Evolutionary conservation across 225 moss, liverwort and hornwort species (phyloP).

Genomic region (Ulota crispa): DNA sequence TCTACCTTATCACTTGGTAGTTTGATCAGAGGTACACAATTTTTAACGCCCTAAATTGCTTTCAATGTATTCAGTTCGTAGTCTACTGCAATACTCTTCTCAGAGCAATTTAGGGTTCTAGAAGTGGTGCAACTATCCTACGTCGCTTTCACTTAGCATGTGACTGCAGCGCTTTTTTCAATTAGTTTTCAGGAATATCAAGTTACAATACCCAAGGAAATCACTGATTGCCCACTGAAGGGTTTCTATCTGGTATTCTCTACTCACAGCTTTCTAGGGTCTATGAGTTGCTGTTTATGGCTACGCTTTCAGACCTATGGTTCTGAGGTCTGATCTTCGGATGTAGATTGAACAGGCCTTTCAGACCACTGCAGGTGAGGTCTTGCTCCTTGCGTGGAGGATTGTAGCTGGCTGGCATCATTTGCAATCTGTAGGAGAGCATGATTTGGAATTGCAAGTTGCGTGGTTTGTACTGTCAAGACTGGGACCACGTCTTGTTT

Average conservation of each 20-base stretch:
- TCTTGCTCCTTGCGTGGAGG: background rate
- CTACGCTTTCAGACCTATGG: background rate
- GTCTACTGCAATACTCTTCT: background rate
- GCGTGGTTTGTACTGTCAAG: background rate
- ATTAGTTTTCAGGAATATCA: background rate
- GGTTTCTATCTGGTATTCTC: background rate
- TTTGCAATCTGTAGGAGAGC: constrained; percentile 6
- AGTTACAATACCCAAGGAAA: background rate
- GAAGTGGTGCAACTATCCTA: background rate
- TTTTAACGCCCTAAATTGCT: background rate
- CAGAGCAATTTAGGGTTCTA: background rate
- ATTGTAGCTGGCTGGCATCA: background rate
- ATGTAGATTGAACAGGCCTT: constrained; percentile 10
- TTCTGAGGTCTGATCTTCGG: background rate
- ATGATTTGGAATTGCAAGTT: background rate
- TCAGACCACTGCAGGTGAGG: background rate
- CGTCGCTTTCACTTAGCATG: background rate
- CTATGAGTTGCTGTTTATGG: background rate
- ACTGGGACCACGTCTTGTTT: background rate
- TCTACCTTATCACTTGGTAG: background rate
- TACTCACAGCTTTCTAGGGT: background rate
- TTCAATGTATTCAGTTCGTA: background rate
- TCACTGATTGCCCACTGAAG: background rate
- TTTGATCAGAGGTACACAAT: background rate
- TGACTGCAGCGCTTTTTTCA: background rate